A percentile compares a stretch with the other conserved stretches of the same genome.
phyloP scores from a whole-genome alignment of 305 asterid species.

The Fraxinus sp. region DNA sequence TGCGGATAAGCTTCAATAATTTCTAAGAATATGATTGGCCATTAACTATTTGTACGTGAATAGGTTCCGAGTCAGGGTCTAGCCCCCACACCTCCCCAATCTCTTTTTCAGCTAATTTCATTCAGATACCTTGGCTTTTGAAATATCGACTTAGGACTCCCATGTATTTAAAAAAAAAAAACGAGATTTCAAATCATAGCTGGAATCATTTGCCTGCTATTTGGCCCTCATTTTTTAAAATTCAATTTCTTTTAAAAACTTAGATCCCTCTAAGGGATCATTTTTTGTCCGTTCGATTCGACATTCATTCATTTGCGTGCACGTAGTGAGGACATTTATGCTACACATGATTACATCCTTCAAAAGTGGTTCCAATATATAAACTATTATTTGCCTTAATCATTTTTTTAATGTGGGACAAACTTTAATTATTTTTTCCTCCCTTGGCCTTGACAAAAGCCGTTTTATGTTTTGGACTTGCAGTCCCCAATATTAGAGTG shows the following conservation, averaged over 20 bases:
- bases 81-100: not conserved
- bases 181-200: not conserved
- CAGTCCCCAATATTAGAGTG: too few species aligned
- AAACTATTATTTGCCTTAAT: not conserved
- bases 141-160: not conserved
- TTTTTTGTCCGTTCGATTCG: too few species aligned
- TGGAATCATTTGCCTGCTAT: not conserved
- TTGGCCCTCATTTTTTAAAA: not conserved
- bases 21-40: not conserved
- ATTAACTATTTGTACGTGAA: not conserved
- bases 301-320: not conserved
- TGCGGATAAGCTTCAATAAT: not conserved
- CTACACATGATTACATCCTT: not conserved
- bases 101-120: not conserved
- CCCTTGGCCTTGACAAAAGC: too few species aligned
- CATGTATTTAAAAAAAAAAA: not conserved
- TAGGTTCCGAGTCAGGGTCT: not conserved
- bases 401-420: too few species aligned
- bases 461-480: too few species aligned
- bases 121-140: constrained; percentile 1
- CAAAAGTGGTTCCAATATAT: not conserved
- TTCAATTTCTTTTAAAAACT: not conserved
- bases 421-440: too few species aligned
- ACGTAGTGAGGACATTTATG: not conserved
- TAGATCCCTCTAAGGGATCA: not conserved